Evolutionary conservation across 192 early-diverging fungal species (phyloP).

Genomic region (Jimgerdemannia flammicorona): DNA sequence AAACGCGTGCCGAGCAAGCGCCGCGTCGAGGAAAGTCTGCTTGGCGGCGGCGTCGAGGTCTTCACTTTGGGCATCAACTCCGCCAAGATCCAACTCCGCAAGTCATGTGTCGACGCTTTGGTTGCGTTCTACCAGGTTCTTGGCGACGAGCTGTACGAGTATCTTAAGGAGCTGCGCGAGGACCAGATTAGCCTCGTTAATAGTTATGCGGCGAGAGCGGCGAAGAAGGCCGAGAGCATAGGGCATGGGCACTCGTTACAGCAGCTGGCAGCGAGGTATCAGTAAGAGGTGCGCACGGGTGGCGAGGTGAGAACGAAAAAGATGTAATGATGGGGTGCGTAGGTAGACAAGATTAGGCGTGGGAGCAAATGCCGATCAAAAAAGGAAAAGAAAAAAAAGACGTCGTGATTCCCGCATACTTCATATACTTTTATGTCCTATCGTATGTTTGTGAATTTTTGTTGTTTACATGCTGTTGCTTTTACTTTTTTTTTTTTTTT

Average conservation of each 20-base stretch:
- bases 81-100: slow-evolving; percentile 20
- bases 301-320: not conserved
- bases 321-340: not conserved
- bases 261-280: not conserved
- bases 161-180: slow-evolving; percentile 25
- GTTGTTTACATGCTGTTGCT: too few relatives aligned
- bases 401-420: too few relatives aligned
- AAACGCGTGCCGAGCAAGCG: slow-evolving; percentile 14
- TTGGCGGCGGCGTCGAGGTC: slow-evolving; percentile 17
- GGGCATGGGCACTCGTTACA: not conserved
- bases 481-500: too few relatives aligned
- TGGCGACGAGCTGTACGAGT: slow-evolving; percentile 23
- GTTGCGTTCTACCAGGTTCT: slow-evolving; percentile 30
- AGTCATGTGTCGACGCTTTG: slow-evolving; percentile 32
- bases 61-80: slow-evolving; percentile 29
- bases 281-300: not conserved
- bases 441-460: too few relatives aligned
- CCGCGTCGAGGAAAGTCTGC: slow-evolving; percentile 22
- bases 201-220: slow-evolving; percentile 25
- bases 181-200: slow-evolving; percentile 30
- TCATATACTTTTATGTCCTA: too few relatives aligned
- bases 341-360: not conserved
- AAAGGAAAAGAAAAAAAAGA: too few relatives aligned
- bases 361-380: not conserved
- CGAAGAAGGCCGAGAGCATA: slow-evolving; percentile 12